Base-by-base conservation (phyloP, 2,329 filamentous ascomycete genomes). In the Aspergillus neoniger region DNA sequence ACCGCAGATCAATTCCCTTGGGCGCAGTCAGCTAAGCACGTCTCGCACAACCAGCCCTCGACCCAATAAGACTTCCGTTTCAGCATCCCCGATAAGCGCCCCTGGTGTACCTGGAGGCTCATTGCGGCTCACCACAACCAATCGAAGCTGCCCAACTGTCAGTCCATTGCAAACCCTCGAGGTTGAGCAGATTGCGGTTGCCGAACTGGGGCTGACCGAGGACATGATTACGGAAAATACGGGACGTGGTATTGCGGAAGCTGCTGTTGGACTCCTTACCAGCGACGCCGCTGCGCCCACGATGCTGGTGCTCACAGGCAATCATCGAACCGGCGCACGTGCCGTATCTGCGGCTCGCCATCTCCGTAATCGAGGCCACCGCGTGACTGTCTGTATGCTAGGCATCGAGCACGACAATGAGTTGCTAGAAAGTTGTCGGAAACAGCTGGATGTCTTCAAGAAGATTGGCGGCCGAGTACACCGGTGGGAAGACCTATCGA, bases 181-280 rank as follows among this genome's bases (percentile, higher is more conserved):
- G 63, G 85, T 98, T 1, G 95, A 98, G 77, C 93, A 95, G 70
- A 91, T 96, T 58, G 92, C 93, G 0, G 89, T 92, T 61, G 89
- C 91, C 44, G 92, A 97, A 66, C 86, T 96, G 59, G 92, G 92
- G 5, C 82, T 98, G 50, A 91, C 89, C 0, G 92, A 96, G 72
- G 91, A 95, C 56, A 88, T 97, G 75, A 91, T 98, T 81, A 88
- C 91, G 0, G 95, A 98, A 72, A 97, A 94, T 72, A 91, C 93
- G 1, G 94, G 91, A 17, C 87, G 94, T 25, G 91, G 92, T 47
- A 91, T 98, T 63, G 92, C 93, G 4, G 90, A 96, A 76, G 76
- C 76, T 21, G 89, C 93, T 28, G 88, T 91, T 0, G 82, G 96
- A 57, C 83, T 82, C 53, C 86, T 91, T 10, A 80, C 96, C 49